Conservation (phyloP, 2,329 filamentous ascomycete species). For the Fusarium miscanthi region DNA sequence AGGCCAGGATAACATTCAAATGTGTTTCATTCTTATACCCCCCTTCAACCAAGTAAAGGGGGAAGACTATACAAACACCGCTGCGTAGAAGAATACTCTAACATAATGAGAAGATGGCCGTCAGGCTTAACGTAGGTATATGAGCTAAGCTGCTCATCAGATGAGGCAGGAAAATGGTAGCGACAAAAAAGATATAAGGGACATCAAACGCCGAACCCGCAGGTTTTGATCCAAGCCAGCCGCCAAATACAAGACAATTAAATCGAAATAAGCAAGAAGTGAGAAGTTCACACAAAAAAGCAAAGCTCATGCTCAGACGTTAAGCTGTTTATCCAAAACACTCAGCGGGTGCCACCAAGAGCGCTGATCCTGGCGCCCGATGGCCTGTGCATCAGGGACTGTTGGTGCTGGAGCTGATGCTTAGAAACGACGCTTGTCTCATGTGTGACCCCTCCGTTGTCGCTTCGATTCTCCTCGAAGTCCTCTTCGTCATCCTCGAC, state of each 20-base stretch:
- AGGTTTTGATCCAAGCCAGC: slow-evolving; percentile 49
- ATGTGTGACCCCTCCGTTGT: slow-evolving; percentile 61
- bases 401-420: slow-evolving; percentile 52
- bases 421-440: slow-evolving; percentile 65
- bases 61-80: slow-evolving; percentile 39
- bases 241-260: slow-evolving; percentile 41
- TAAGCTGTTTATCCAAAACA: slow-evolving; percentile 26
- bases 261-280: slow-evolving; percentile 33
- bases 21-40: slow-evolving; percentile 35
- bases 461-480: slow-evolving; percentile 62
- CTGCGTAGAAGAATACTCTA: slow-evolving; percentile 43
- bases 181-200: slow-evolving; percentile 31
- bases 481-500: slow-evolving; percentile 88
- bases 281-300: slow-evolving; percentile 16
- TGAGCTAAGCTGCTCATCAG: slow-evolving; percentile 39
- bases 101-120: slow-evolving; percentile 42
- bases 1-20: slow-evolving; percentile 12
- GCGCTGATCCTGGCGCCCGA: slow-evolving; percentile 74
- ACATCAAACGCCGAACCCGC: slow-evolving; percentile 48
- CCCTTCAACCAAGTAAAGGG: slow-evolving; percentile 37
- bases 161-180: slow-evolving; percentile 33
- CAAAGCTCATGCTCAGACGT: slow-evolving; percentile 15
- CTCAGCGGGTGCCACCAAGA: slow-evolving; percentile 64
- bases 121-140: slow-evolving; percentile 42
- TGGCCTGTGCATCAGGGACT: slow-evolving; percentile 69